Percentiles rank a stretch among this genome's conserved stretches.
Evolutionary conservation across 106 monocot species (phyloP).

Genomic region (Xerophyta viscosa): DNA sequence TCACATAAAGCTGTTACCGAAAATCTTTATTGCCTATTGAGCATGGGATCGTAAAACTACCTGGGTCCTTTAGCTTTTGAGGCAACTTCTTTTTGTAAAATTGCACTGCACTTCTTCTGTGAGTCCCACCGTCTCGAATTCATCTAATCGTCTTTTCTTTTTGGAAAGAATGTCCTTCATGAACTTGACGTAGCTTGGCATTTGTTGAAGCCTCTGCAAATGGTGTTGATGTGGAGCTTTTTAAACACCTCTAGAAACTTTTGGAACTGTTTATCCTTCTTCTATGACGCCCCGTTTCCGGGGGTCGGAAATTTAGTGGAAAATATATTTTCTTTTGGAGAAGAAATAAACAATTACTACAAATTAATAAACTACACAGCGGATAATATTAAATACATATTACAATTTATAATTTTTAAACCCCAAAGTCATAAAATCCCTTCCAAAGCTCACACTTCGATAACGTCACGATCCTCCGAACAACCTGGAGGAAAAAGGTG

Average conservation of each 20-base stretch:
- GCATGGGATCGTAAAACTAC: neutral
- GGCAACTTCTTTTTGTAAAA: constrained; percentile 4
- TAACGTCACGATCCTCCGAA: too few relatives aligned
- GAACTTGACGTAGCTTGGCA: constrained; percentile 4
- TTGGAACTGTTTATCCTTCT: neutral
- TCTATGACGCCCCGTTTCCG: too few relatives aligned
- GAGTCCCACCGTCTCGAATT: neutral
- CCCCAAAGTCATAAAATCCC: too few relatives aligned
- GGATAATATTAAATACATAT: too few relatives aligned
- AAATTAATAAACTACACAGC: too few relatives aligned
- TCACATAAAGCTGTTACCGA: constrained; percentile 1
- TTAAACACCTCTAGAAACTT: constrained; percentile 1
- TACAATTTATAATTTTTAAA: too few relatives aligned
- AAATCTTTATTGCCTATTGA: neutral
- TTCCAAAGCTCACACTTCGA: too few relatives aligned
- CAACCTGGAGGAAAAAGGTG: too few relatives aligned
- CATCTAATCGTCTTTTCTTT: neutral
- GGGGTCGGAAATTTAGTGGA: neutral
- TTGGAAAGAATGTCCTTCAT: neutral
- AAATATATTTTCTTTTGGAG: too few relatives aligned
- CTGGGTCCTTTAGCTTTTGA: neutral
- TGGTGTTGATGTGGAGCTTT: constrained; percentile 1
- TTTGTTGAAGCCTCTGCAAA: constrained; percentile 2
- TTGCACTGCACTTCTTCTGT: constrained; percentile 1
- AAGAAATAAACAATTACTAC: too few relatives aligned